A percentile compares a stretch with the other conserved stretches of the same genome.
Evolutionary conservation across 2,329 filamentous ascomycete species (phyloP).

Genomic region (Cordyceps cicadae): DNA sequence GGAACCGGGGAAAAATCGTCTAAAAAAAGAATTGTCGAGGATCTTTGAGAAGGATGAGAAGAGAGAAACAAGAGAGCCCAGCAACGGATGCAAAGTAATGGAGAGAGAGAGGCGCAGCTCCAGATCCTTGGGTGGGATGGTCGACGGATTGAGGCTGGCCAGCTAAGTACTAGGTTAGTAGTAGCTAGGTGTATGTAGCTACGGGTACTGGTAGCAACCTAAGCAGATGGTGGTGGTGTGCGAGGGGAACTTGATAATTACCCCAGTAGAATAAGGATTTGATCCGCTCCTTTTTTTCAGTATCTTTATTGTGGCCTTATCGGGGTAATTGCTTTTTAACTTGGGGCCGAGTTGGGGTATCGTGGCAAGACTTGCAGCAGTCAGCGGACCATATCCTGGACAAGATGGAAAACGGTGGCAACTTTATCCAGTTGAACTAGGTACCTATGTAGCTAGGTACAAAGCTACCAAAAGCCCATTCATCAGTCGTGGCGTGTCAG

Average conservation of each 20-base stretch:
- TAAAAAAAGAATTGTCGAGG: slow-evolving; percentile 15
- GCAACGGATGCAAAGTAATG: slow-evolving; percentile 12
- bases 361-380: no score
- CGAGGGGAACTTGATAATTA: neutral
- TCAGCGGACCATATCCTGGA: no score
- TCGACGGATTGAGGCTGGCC: slow-evolving; percentile 4
- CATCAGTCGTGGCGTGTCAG: no score
- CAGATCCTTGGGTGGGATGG: slow-evolving; percentile 6
- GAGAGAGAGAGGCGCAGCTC: slow-evolving; percentile 12
- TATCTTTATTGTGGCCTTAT: neutral
- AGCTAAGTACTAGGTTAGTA: neutral
- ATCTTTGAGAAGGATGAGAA: slow-evolving; percentile 12
- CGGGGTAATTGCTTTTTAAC: neutral
- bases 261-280: neutral
- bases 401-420: no score
- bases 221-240: neutral
- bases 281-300: neutral
- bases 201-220: neutral
- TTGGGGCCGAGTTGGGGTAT: neutral
- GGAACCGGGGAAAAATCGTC: neutral
- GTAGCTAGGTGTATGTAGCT: no score
- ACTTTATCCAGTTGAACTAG: no score
- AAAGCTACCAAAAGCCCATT: no score
- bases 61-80: slow-evolving; percentile 15
- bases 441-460: no score